phyloP scores from a whole-genome alignment of 352 stramenopile genomes.

The Pythium dissotocum region DNA sequence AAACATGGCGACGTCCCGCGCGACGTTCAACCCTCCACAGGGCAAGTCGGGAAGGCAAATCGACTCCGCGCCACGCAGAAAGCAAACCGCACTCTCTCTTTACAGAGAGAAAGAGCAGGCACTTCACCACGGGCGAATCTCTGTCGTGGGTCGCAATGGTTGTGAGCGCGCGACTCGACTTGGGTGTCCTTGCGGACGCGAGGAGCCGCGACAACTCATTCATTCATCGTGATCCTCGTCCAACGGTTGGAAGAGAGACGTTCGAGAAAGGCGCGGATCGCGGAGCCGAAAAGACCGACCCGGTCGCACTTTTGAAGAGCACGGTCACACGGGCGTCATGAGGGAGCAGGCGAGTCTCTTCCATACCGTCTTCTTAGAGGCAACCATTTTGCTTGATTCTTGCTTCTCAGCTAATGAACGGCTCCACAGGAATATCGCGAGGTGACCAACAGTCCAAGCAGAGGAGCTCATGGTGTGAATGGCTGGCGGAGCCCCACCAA shows the following conservation, averaged over 20 bases:
- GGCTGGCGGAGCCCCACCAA: slow-evolving; percentile 18
- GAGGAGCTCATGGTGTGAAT: slow-evolving; percentile 6
- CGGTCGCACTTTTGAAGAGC: neutral
- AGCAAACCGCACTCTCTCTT: neutral
- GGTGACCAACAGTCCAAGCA: slow-evolving; percentile 15
- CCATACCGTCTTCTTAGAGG: slow-evolving; percentile 92
- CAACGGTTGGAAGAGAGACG: slow-evolving; percentile 53
- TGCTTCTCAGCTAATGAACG: slow-evolving; percentile 70
- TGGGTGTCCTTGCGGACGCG: neutral
- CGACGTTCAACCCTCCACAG: neutral
- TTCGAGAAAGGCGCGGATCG: slow-evolving; percentile 10
- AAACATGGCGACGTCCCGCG: neutral
- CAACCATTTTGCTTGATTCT: slow-evolving; percentile 81
- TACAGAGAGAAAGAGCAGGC: neutral
- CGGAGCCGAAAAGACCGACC: slow-evolving; percentile 8
- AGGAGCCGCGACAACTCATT: neutral
- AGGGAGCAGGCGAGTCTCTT: slow-evolving; percentile 37
- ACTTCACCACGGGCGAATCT: slow-evolving; percentile 12
- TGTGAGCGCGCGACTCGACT: slow-evolving; percentile 17
- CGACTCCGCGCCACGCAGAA: neutral
- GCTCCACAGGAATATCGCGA: slow-evolving; percentile 60
- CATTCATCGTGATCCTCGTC: slow-evolving; percentile 47
- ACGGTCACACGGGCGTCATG: slow-evolving; percentile 8
- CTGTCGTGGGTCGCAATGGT: slow-evolving; percentile 22
- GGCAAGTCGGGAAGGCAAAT: neutral